A percentile compares a stretch with the other conserved stretches of the same genome.
These are phyloP conservation scores for Adansonia digitata DNA, from an alignment of 345 rosid species.

Conservation along the genomic window DNA sequence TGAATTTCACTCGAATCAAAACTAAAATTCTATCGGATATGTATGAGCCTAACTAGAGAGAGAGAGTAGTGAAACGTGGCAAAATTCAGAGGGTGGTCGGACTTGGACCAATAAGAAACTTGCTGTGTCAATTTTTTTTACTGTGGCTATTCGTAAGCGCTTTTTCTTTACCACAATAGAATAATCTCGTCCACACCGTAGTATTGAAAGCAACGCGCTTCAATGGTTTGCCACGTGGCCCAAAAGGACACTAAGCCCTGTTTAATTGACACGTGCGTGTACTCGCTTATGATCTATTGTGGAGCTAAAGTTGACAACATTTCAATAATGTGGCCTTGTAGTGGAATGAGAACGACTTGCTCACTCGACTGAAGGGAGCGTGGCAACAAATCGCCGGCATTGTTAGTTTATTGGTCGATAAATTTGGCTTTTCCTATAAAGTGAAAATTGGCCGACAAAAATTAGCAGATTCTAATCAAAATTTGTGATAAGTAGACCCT, in stretches of 20 bases:
- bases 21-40: no score
- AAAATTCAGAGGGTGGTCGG: conserved; percentile 19
- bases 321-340: conserved; percentile 21
- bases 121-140: conserved; percentile 21
- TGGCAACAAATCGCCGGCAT: not conserved
- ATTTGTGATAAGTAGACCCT: no score
- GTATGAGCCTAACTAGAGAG: conserved; percentile 16
- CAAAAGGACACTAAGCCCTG: not conserved
- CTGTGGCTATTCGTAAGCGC: not conserved
- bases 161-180: not conserved
- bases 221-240: not conserved
- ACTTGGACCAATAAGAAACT: conserved; percentile 24
- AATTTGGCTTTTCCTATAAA: no score
- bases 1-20: no score
- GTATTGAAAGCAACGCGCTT: not conserved
- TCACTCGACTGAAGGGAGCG: conserved; percentile 7
- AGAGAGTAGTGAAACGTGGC: conserved; percentile 38
- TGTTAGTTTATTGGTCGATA: not conserved
- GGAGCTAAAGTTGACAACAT: conserved; percentile 25
- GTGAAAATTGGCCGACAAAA: no score
- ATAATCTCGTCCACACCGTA: not conserved
- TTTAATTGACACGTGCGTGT: not conserved
- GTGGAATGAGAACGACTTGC: not conserved
- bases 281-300: not conserved
- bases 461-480: no score